Evolutionary conservation across 805 yeast species (phyloP).

Genomic region (Schizosaccharomyces octosporus): DNA sequence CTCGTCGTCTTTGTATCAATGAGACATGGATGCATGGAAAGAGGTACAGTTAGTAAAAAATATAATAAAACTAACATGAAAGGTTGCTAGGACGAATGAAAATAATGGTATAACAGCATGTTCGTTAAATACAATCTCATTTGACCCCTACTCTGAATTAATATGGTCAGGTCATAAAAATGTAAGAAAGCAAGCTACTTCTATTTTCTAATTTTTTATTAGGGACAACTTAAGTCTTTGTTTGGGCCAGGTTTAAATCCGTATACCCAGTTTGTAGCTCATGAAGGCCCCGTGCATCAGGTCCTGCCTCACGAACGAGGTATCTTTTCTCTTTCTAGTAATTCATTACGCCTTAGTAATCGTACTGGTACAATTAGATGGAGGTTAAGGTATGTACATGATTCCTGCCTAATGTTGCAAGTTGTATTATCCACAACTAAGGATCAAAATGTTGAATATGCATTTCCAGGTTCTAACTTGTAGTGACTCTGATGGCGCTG

Average conservation of each 20-base stretch:
- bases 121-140: constrained; percentile 15
- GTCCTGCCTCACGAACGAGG: constrained; percentile 32
- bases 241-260: constrained; percentile 25
- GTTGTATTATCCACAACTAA: background rate
- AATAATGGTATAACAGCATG: background rate
- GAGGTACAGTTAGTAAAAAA: background rate
- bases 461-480: constrained; percentile 4
- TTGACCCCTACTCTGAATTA: constrained; percentile 52
- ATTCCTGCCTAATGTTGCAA: background rate
- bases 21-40: constrained; percentile 1
- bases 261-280: constrained; percentile 35
- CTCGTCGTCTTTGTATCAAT: background rate
- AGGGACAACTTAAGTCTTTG: constrained; percentile 20
- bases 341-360: constrained; percentile 27
- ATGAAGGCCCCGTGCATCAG: constrained; percentile 25
- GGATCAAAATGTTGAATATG: background rate
- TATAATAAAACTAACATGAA: background rate
- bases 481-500: constrained; percentile 10
- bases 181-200: constrained; percentile 20
- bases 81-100: background rate
- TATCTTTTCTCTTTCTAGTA: constrained; percentile 27
- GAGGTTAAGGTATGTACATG: constrained; percentile 4
- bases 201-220: background rate
- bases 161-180: constrained; percentile 62
- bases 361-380: constrained; percentile 30